phyloP scores from a whole-genome alignment of 1,284 basidiomycete species.

The Trichosporon ovoides region DNA sequence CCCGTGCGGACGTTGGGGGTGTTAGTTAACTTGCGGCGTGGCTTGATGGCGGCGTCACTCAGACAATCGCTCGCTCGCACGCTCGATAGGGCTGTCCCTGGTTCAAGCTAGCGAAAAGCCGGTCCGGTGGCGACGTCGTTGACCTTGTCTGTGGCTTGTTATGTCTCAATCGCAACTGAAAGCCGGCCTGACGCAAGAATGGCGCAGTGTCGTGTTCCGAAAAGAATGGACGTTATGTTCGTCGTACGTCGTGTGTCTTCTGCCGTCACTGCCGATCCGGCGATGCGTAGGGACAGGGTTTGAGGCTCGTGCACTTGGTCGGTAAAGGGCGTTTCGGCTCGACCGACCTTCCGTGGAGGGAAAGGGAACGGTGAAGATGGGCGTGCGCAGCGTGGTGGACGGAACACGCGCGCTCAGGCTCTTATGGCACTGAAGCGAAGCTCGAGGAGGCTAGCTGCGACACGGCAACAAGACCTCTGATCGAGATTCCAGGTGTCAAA shows the following conservation, averaged over 20 bases:
- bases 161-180: too few species aligned
- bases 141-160: too few species aligned
- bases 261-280: conserved; percentile 1
- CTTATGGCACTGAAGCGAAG: not conserved
- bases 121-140: too few species aligned
- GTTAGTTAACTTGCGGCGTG: too few species aligned
- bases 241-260: not conserved
- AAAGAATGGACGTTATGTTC: not conserved
- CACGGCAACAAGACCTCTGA: not conserved
- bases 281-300: not conserved
- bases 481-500: not conserved
- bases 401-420: not conserved
- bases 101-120: too few species aligned
- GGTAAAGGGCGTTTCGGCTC: not conserved
- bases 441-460: not conserved
- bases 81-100: too few species aligned
- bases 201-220: too few species aligned
- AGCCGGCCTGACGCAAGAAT: too few species aligned
- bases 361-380: too few species aligned
- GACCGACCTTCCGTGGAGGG: not conserved
- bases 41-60: not conserved
- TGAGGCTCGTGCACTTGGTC: not conserved
- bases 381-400: not conserved
- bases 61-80: too few species aligned
- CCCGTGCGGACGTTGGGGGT: not conserved